Conservation (phyloP, 129 eudicot species). For the Ambrosia trifida region DNA sequence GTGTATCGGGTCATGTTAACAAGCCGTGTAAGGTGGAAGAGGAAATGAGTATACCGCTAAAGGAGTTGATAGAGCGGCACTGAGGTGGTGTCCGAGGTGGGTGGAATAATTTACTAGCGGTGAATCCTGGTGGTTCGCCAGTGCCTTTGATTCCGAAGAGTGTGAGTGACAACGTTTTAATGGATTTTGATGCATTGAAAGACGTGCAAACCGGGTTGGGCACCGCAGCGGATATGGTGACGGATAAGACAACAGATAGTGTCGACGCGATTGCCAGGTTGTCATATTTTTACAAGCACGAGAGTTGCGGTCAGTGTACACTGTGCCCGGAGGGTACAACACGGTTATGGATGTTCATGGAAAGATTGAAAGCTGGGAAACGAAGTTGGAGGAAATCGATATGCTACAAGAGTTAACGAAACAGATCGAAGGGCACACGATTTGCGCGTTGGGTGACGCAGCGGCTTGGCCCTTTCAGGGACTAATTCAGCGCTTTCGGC, state of each 20-base stretch:
- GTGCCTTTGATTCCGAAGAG: constrained; percentile 51
- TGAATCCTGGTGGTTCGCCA: constrained; percentile 89
- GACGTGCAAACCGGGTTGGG: constrained; percentile 76
- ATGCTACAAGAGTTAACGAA: constrained; percentile 94
- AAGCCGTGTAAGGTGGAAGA: constrained; percentile 91
- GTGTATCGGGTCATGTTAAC: constrained; percentile 87
- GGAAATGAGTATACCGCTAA: constrained; percentile 90
- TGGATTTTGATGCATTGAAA: constrained; percentile 88
- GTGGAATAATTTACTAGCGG: constrained; percentile 86
- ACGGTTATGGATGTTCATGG: constrained; percentile 96
- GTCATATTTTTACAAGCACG: constrained; percentile 73
- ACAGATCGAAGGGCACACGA: constrained; percentile 95
- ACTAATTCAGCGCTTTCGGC: constrained; percentile 81
- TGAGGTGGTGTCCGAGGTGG: constrained; percentile 94
- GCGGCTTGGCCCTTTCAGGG: constrained; percentile 99
- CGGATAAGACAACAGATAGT: constrained; percentile 82
- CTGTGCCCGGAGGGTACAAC: constrained; percentile 94
- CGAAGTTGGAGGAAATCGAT: constrained; percentile 83
- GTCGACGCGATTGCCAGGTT: constrained; percentile 61
- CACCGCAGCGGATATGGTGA: constrained; percentile 86
- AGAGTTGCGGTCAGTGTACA: constrained; percentile 92
- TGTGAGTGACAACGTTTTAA: constrained; percentile 70
- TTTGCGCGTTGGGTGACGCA: constrained; percentile 90
- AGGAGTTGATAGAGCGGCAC: constrained; percentile 81
- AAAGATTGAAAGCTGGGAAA: constrained; percentile 77